phyloP scores from a whole-genome alignment of 441 rosid genomes.

The Geranium incanum region DNA sequence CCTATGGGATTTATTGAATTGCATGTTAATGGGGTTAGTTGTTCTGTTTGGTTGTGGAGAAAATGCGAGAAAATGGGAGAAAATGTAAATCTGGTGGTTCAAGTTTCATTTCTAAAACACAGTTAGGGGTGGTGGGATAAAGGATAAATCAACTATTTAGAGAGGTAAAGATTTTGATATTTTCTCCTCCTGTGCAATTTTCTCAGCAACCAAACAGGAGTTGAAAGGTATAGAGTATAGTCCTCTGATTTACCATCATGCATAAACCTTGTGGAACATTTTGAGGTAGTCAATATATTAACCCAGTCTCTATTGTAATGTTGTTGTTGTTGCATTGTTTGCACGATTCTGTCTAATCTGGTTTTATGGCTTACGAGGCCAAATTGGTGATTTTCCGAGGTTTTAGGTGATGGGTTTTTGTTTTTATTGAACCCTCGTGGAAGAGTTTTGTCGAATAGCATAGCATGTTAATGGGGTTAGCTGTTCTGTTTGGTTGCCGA shows the following conservation, averaged over 20 bases:
- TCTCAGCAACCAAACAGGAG: not conserved
- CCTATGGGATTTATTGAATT: not conserved
- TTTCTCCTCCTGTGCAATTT: not conserved
- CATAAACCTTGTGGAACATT: not conserved
- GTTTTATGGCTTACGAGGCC: not conserved
- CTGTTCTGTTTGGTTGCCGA: not conserved
- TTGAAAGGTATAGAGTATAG: too few relatives aligned
- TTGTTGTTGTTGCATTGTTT: not conserved
- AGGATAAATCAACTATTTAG: not conserved
- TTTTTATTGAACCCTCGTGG: too few relatives aligned
- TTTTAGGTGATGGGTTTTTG: not conserved
- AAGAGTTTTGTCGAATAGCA: too few relatives aligned
- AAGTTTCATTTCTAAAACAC: not conserved
- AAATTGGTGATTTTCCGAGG: not conserved
- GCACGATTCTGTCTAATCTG: not conserved
- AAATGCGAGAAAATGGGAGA: too few relatives aligned
- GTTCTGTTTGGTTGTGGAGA: conserved; percentile 9
- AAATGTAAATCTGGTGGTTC: not conserved
- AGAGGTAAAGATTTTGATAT: not conserved
- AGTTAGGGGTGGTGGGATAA: not conserved
- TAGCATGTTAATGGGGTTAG: too few relatives aligned
- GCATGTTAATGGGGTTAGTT: not conserved
- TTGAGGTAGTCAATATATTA: not conserved
- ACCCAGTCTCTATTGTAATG: not conserved
- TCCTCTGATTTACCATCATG: too few relatives aligned